phyloP scores from a whole-genome alignment of 1,284 basidiomycete genomes.

The Ceratobasidium sp. region DNA sequence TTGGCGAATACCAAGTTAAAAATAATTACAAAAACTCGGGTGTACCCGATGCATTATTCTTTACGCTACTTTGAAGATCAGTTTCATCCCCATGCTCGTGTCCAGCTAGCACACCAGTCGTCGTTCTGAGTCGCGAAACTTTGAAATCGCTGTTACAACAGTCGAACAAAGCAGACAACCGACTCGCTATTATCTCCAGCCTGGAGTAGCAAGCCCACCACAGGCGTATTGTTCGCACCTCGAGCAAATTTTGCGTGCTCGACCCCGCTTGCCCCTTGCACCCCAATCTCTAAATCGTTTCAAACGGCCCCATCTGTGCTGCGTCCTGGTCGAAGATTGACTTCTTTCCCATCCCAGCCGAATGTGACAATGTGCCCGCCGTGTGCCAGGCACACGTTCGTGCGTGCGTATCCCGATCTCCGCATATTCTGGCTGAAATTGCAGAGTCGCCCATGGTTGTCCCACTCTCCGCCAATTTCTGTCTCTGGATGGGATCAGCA shows the following conservation, averaged over 20 bases:
- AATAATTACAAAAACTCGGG: too few species aligned
- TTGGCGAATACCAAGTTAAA: not conserved
- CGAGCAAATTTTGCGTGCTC: not conserved
- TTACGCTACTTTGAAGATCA: too few species aligned
- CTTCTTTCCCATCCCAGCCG: not conserved
- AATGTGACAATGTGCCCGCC: too few species aligned
- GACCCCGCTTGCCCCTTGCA: not conserved
- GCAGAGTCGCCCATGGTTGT: not conserved
- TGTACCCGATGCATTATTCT: too few species aligned
- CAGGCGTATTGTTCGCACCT: not conserved
- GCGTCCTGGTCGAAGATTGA: not conserved
- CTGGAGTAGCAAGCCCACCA: not conserved
- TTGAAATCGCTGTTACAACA: not conserved
- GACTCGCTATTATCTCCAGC: not conserved
- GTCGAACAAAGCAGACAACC: not conserved
- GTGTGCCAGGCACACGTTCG: too few species aligned
- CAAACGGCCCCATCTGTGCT: not conserved
- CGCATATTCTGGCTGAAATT: not conserved
- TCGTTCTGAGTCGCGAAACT: too few species aligned
- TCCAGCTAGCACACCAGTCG: too few species aligned
- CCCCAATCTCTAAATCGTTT: not conserved
- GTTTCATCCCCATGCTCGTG: too few species aligned
- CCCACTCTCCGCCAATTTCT: not conserved
- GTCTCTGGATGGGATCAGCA: constrained; percentile 8
- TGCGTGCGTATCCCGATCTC: too few species aligned